These are phyloP conservation scores for Cardiospermum halicacabum DNA, from an alignment of 345 rosid species.

Conservation along the genomic window DNA sequence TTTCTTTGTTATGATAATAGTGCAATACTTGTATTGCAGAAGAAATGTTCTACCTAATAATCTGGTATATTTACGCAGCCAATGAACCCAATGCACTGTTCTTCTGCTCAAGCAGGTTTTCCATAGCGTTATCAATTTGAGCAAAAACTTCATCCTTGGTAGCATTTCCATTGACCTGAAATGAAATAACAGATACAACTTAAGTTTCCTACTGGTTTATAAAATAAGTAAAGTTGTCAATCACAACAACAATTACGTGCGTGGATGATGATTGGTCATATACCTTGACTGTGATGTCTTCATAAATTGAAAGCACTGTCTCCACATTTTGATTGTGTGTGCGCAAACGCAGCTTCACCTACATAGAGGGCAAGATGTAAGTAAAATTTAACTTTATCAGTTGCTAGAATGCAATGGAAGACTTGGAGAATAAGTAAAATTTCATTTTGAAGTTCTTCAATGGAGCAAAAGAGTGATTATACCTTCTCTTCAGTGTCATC, in stretches of 20 bases:
- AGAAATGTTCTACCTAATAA: background rate
- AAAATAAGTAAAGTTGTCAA: background rate
- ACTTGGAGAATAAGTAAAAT: background rate
- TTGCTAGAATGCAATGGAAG: background rate
- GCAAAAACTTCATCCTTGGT: conserved; percentile 55
- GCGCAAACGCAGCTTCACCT: conserved; percentile 78
- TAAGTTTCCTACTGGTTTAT: background rate
- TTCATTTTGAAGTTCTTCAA: background rate
- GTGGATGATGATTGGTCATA: background rate
- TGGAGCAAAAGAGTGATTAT: conserved; percentile 18
- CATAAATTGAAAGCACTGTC: conserved; percentile 77
- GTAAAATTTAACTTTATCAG: background rate
- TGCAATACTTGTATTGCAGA: background rate
- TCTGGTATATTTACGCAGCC: conserved; percentile 24
- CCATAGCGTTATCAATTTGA: conserved; percentile 43
- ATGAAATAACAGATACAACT: conserved; percentile 2
- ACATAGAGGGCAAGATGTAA: conserved; percentile 1
- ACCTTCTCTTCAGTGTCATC: conserved; percentile 98
- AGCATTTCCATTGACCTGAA: conserved; percentile 60
- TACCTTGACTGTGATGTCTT: conserved; percentile 76
- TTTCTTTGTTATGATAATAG: background rate
- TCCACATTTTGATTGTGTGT: conserved; percentile 82
- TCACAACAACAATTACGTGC: background rate
- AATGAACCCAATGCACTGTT: conserved; percentile 34
- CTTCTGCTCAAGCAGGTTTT: conserved; percentile 39